These are phyloP conservation scores for Fusarium praegraminearum DNA, from an alignment of 2,329 filamentous ascomycete genomes.

Conservation along the genomic window DNA sequence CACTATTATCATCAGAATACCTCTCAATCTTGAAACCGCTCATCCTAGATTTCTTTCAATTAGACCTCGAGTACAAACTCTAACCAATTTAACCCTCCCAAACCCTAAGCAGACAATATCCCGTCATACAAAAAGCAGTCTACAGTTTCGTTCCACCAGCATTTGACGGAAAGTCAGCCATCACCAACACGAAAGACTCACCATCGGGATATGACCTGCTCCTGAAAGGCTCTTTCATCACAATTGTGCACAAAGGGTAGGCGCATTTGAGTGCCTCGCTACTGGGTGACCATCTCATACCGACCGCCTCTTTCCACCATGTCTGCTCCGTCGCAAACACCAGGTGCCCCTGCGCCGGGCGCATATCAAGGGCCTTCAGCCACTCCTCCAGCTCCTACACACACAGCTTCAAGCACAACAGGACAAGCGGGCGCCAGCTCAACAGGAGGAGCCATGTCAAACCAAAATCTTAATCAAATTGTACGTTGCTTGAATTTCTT, in stretches of 20 bases:
- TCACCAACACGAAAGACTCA: not conserved
- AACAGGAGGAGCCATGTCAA: slow-evolving; percentile 69
- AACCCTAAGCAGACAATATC: not conserved
- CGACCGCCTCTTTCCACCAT: slow-evolving; percentile 41
- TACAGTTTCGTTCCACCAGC: slow-evolving; percentile 6
- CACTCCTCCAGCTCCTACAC: slow-evolving; percentile 51
- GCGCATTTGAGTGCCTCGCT: not conserved
- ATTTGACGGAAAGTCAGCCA: not conserved
- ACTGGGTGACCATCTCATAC: not conserved
- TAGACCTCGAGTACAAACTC: too few species aligned
- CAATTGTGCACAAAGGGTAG: not conserved
- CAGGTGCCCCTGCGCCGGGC: slow-evolving; percentile 49
- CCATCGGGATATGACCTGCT: slow-evolving; percentile 20
- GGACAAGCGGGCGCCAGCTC: slow-evolving; percentile 51
- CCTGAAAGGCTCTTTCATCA: slow-evolving; percentile 6
- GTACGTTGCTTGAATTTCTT: slow-evolving; percentile 67
- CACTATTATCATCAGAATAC: slow-evolving; percentile 11
- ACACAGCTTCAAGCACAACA: slow-evolving; percentile 41
- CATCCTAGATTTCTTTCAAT: not conserved
- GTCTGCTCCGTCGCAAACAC: slow-evolving; percentile 52
- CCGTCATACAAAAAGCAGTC: not conserved
- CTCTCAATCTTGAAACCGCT: slow-evolving; percentile 1
- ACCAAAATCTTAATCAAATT: slow-evolving; percentile 95
- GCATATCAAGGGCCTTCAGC: slow-evolving; percentile 51
- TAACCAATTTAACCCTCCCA: not conserved